phyloP scores from a whole-genome alignment of 768 basidiomycete genomes.

The Termitomyces sp. region DNA sequence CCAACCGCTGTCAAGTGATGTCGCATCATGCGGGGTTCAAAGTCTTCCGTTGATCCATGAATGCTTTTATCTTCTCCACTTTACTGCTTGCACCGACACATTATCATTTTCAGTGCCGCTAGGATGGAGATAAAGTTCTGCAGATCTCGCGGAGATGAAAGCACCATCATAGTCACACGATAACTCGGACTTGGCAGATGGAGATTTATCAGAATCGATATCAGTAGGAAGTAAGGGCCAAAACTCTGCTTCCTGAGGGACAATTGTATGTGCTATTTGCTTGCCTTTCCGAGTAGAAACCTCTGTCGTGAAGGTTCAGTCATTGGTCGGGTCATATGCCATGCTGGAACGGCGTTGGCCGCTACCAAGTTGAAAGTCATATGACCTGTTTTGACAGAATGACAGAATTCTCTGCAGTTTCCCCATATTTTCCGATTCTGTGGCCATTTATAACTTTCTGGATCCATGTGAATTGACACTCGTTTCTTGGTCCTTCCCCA shows the following conservation, averaged over 20 bases:
- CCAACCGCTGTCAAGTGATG: conserved; percentile 34
- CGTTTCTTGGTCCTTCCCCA: too few relatives aligned
- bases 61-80: conserved; percentile 67
- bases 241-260: conserved; percentile 12
- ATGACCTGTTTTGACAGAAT: too few relatives aligned
- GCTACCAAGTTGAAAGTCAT: too few relatives aligned
- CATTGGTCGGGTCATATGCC: too few relatives aligned
- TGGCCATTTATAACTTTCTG: too few relatives aligned
- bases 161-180: conserved; percentile 62
- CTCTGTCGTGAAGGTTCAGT: too few relatives aligned
- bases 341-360: too few relatives aligned
- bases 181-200: conserved; percentile 60
- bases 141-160: conserved; percentile 62
- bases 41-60: conserved; percentile 30
- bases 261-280: conserved; percentile 8
- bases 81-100: conserved; percentile 25
- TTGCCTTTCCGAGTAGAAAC: too few relatives aligned
- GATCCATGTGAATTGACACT: too few relatives aligned
- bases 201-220: conserved; percentile 1
- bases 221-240: background rate
- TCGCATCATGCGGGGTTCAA: background rate
- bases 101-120: conserved; percentile 39
- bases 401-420: too few relatives aligned
- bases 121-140: conserved; percentile 61
- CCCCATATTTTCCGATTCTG: too few relatives aligned